Evolutionary conservation across 2,329 filamentous ascomycete genomes (phyloP).

Genomic region (Aspergillus flavus): DNA sequence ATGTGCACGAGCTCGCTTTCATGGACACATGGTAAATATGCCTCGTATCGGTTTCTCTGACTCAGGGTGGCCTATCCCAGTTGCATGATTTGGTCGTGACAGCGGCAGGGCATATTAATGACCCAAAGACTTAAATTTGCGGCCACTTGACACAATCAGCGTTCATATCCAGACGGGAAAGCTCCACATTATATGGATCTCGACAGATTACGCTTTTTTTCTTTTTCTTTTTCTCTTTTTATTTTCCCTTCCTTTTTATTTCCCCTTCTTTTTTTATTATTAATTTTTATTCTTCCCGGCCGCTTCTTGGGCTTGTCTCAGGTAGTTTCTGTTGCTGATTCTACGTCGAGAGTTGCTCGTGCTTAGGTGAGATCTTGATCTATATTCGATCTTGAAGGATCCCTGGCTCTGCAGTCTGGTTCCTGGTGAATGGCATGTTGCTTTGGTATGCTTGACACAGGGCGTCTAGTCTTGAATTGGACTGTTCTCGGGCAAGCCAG

Average conservation of each 20-base stretch:
- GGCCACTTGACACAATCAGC: background rate
- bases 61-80: background rate
- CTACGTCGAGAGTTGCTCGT: background rate
- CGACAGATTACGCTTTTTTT: background rate
- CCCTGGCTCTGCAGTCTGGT: background rate
- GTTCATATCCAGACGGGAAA: background rate
- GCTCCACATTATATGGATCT: background rate
- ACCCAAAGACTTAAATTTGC: background rate
- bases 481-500: background rate
- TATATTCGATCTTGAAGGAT: background rate
- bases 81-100: constrained; percentile 1
- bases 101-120: constrained; percentile 1
- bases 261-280: background rate
- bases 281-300: background rate
- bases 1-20: background rate
- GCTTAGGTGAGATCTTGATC: background rate
- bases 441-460: background rate
- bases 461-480: background rate
- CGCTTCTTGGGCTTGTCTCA: background rate
- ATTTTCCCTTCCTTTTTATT: background rate
- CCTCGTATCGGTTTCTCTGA: background rate
- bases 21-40: background rate
- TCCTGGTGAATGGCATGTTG: background rate
- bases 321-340: background rate
- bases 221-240: background rate